A percentile compares a stretch with the other conserved stretches of the same genome.
phyloP scores from a whole-genome alignment of 2,329 filamentous ascomycete genomes.

The Penicillium sp. region DNA sequence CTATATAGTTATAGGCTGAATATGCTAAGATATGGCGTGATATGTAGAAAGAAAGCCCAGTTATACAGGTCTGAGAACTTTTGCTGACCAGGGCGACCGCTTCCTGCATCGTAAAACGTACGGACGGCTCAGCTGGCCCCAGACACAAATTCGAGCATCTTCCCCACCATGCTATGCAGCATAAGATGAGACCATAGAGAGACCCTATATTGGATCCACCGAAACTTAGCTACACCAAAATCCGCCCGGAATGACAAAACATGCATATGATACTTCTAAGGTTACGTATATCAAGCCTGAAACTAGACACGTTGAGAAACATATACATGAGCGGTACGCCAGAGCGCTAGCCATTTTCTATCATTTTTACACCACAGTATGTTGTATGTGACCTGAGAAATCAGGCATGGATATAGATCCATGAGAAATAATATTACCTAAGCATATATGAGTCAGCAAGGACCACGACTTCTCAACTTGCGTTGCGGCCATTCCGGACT shows the following conservation, averaged over 20 bases:
- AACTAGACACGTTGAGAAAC: too few species aligned
- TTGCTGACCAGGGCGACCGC: not conserved
- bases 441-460: not conserved
- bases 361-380: too few species aligned
- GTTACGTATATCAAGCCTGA: too few species aligned
- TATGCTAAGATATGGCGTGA: conserved; percentile 10
- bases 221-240: not conserved
- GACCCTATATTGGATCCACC: conserved; percentile 10
- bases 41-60: not conserved
- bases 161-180: not conserved
- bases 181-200: not conserved
- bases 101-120: not conserved
- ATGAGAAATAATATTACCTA: not conserved
- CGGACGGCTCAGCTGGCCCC: not conserved
- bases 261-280: too few species aligned
- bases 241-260: not conserved
- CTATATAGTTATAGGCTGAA: not conserved
- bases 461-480: conserved; percentile 18
- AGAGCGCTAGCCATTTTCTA: too few species aligned
- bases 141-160: not conserved
- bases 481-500: conserved; percentile 41
- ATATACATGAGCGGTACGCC: too few species aligned
- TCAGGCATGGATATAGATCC: not conserved
- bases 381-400: not conserved
- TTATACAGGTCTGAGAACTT: not conserved